phyloP scores from a whole-genome alignment of 1,284 basidiomycete genomes.

The Puccinia triticina region DNA sequence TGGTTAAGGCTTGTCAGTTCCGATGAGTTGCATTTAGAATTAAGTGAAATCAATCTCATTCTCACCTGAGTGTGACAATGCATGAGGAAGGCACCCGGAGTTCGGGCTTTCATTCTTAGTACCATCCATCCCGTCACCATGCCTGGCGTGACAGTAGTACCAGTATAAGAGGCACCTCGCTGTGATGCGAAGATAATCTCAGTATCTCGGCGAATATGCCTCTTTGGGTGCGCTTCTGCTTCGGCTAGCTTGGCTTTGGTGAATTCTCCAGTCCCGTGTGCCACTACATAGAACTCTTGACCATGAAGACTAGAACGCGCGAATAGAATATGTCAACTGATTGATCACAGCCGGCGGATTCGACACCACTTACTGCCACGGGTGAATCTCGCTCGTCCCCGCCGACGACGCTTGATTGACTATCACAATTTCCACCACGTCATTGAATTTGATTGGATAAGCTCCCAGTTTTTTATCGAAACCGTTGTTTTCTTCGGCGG shows the following conservation, averaged over 20 bases:
- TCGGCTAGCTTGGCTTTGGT: slow-evolving; percentile 26
- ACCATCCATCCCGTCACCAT: slow-evolving; percentile 45
- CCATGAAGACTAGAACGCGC: slow-evolving; percentile 39
- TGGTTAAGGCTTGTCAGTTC: background rate
- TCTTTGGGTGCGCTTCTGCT: slow-evolving; percentile 13
- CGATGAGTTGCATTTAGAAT: background rate
- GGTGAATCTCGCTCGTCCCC: slow-evolving; percentile 28
- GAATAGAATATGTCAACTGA: background rate
- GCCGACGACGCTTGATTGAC: slow-evolving; percentile 39
- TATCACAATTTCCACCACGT: slow-evolving; percentile 43
- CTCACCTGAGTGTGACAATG: slow-evolving; percentile 49
- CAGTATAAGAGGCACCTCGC: slow-evolving; percentile 25
- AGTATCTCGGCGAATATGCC: slow-evolving; percentile 35
- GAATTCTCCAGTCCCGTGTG: slow-evolving; percentile 28
- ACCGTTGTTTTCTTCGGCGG: slow-evolving; percentile 30
- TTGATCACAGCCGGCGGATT: no score
- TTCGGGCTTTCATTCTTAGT: slow-evolving; percentile 34
- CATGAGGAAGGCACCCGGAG: slow-evolving; percentile 43
- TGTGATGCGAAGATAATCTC: slow-evolving; percentile 29
- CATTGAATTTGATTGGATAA: slow-evolving; percentile 44
- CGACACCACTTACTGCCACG: slow-evolving; percentile 39
- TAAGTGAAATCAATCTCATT: background rate
- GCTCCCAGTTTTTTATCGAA: slow-evolving; percentile 23
- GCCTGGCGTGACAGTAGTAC: slow-evolving; percentile 27
- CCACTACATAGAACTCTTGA: slow-evolving; percentile 23